A percentile compares a stretch with the other conserved stretches of the same genome.
phyloP scores from a whole-genome alignment of 1,284 basidiomycete species.

The Peniophora sp. region DNA sequence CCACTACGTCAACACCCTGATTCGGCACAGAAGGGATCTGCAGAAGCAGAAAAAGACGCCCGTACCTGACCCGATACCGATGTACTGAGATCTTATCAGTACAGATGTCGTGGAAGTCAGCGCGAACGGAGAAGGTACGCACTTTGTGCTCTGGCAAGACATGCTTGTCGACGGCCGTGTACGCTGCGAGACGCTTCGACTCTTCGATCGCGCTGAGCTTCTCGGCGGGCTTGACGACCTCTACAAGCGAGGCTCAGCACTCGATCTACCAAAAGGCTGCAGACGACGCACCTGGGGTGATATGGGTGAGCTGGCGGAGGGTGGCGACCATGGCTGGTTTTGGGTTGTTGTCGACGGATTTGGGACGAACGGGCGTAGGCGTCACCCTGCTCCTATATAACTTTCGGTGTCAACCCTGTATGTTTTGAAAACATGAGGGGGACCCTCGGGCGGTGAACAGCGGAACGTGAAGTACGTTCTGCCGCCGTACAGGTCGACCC shows the following conservation, averaged over 20 bases:
- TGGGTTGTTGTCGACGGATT: neutral
- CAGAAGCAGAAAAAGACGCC: neutral
- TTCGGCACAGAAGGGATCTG: conserved; percentile 3
- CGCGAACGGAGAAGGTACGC: conserved; percentile 19
- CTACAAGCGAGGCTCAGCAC: neutral
- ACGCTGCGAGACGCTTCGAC: conserved; percentile 89
- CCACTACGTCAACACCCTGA: neutral
- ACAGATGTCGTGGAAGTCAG: conserved; percentile 1
- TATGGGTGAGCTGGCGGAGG: neutral
- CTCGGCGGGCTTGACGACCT: neutral
- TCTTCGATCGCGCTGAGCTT: conserved; percentile 47
- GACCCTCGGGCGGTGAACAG: neutral
- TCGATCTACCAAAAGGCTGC: neutral
- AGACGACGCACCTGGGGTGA: no score
- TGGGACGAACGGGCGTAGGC: neutral
- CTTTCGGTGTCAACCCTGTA: neutral
- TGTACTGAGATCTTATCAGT: conserved; percentile 45
- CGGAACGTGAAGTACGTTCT: neutral
- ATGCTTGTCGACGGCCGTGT: conserved; percentile 90
- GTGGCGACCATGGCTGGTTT: neutral
- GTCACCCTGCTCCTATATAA: neutral
- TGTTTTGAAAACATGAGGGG: neutral
- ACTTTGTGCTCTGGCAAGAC: conserved; percentile 80
- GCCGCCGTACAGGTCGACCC: neutral
- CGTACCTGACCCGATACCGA: conserved; percentile 84